Percentiles rank a stretch among this genome's conserved stretches.
Conservation (phyloP, 257 asterid genomes). For the Lycium ferocissimum region DNA sequence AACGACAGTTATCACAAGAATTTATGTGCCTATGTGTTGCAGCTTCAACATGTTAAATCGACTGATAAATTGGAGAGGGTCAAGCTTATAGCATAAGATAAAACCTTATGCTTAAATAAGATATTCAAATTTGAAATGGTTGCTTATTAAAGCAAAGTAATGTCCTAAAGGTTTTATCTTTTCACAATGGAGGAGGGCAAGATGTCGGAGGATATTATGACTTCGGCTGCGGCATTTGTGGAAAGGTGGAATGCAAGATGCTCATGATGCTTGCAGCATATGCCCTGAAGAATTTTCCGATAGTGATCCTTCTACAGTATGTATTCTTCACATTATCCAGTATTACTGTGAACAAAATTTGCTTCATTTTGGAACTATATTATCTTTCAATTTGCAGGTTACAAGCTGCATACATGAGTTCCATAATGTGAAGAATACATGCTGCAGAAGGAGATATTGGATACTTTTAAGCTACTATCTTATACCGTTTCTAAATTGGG, state of each 20-base stretch:
- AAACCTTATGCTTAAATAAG: too few species aligned
- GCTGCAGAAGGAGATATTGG: too few species aligned
- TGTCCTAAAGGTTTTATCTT: constrained; percentile 33
- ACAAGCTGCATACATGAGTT: constrained; percentile 87
- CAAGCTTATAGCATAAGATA: too few species aligned
- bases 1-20: too few species aligned
- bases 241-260: constrained; percentile 87
- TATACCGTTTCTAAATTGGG: too few species aligned
- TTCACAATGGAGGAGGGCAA: constrained; percentile 73
- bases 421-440: constrained; percentile 36
- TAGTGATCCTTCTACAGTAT: constrained; percentile 80
- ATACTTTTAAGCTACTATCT: too few species aligned
- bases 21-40: too few species aligned
- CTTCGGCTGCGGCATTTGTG: constrained; percentile 85
- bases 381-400: constrained; percentile 51
- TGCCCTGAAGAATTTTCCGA: constrained; percentile 88
- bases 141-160: neutral
- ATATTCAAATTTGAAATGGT: too few species aligned
- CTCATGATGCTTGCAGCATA: too few species aligned
- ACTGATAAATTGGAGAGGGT: too few species aligned
- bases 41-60: too few species aligned
- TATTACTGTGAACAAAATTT: too few species aligned
- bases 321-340: constrained; percentile 29
- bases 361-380: neutral
- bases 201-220: constrained; percentile 61